A percentile compares a stretch with the other conserved stretches of the same genome.
These are phyloP conservation scores for Grosmannia clavigera DNA, from an alignment of 2,329 filamentous ascomycete species.

Conservation along the genomic window DNA sequence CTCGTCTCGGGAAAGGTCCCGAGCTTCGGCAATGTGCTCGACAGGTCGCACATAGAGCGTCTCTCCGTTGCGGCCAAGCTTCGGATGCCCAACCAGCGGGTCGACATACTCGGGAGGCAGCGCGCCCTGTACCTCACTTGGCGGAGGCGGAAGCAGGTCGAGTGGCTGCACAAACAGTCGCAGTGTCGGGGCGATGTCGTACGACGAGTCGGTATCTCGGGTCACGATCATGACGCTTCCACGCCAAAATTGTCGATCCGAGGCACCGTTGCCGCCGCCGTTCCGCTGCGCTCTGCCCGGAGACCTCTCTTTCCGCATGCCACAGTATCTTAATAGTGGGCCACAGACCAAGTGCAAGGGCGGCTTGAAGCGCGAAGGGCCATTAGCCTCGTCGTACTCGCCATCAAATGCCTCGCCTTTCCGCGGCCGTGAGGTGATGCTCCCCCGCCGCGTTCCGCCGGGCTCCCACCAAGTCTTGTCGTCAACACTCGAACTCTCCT, in stretches of 20 bases:
- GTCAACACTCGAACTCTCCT: slow-evolving; percentile 25
- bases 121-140: slow-evolving; percentile 50
- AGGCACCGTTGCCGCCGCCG: slow-evolving; percentile 13
- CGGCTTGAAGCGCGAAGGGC: slow-evolving; percentile 66
- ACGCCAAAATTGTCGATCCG: slow-evolving; percentile 73
- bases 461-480: slow-evolving; percentile 68
- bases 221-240: slow-evolving; percentile 96
- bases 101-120: slow-evolving; percentile 77
- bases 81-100: slow-evolving; percentile 76
- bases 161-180: slow-evolving; percentile 80
- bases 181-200: slow-evolving; percentile 65
- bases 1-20: slow-evolving; percentile 69
- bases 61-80: slow-evolving; percentile 71
- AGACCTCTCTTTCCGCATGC: slow-evolving; percentile 55
- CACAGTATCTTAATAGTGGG: slow-evolving; percentile 79
- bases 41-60: slow-evolving; percentile 81
- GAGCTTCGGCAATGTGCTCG: slow-evolving; percentile 67
- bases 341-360: slow-evolving; percentile 79
- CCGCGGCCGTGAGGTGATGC: slow-evolving; percentile 33
- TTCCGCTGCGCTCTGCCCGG: slow-evolving; percentile 24
- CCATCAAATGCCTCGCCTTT: slow-evolving; percentile 54
- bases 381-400: slow-evolving; percentile 51
- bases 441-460: slow-evolving; percentile 32
- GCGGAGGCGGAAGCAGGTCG: slow-evolving; percentile 68
- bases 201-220: slow-evolving; percentile 68